phyloP scores from a whole-genome alignment of 1,284 basidiomycete species.

The Dichomitus squalens region DNA sequence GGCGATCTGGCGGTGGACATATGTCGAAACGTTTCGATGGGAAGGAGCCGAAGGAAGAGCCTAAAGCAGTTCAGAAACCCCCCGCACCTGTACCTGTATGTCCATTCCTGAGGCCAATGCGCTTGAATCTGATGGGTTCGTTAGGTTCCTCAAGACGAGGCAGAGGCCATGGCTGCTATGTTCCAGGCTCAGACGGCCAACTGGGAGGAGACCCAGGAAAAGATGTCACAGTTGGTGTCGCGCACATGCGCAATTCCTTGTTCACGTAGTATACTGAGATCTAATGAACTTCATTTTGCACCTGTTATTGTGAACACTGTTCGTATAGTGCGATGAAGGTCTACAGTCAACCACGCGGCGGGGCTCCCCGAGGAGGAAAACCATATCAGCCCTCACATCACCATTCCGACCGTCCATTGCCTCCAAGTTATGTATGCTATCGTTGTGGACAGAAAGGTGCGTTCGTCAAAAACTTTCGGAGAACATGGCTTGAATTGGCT shows the following conservation, averaged over 20 bases:
- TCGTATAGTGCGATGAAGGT: conserved; percentile 67
- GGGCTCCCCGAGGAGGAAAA: conserved; percentile 48
- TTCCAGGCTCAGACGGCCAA: conserved; percentile 89
- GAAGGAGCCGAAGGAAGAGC: conserved; percentile 58
- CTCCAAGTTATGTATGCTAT: conserved; percentile 98
- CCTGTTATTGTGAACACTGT: conserved; percentile 24
- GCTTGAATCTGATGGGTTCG: conserved; percentile 21
- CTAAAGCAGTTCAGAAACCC: conserved; percentile 19
- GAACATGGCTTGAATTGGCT: conserved; percentile 12
- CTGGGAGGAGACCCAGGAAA: conserved; percentile 89
- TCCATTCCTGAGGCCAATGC: neutral
- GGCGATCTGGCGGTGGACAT: conserved; percentile 56
- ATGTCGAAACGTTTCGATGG: conserved; percentile 93
- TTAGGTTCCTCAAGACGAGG: conserved; percentile 61
- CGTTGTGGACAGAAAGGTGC: conserved; percentile 96
- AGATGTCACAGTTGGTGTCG: conserved; percentile 93
- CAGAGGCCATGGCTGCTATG: conserved; percentile 93
- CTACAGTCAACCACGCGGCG: conserved; percentile 65
- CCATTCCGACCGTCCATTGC: conserved; percentile 66
- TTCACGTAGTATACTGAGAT: conserved; percentile 60
- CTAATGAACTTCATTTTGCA: conserved; percentile 59
- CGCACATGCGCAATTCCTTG: conserved; percentile 50
- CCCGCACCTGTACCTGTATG: conserved; percentile 26
- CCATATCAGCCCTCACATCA: conserved; percentile 44
- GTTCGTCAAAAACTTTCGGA: conserved; percentile 27